A percentile compares a stretch with the other conserved stretches of the same genome.
These are phyloP conservation scores for Cruciata laevipes DNA, from an alignment of 257 asterid species.

Conservation along the genomic window DNA sequence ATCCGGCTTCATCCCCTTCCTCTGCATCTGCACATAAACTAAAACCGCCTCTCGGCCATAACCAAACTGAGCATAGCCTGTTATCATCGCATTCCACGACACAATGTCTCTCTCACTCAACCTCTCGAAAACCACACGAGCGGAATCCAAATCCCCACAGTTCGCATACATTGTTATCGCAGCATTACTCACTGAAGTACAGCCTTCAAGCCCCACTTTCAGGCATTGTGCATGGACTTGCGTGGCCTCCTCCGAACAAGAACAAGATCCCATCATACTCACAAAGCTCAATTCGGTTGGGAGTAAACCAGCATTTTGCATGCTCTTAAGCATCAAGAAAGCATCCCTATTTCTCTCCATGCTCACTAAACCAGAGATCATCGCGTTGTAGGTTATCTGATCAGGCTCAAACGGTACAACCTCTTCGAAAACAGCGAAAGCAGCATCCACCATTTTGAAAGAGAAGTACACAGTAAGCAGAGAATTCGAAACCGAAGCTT, in stretches of 20 bases:
- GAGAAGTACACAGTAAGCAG: slow-evolving; percentile 70
- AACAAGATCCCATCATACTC: slow-evolving; percentile 61
- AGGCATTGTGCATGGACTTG: slow-evolving; percentile 56
- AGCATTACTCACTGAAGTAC: slow-evolving; percentile 61
- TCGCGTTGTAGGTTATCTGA: slow-evolving; percentile 58
- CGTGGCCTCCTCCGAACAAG: slow-evolving; percentile 25
- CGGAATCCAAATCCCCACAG: slow-evolving; percentile 41
- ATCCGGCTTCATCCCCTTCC: slow-evolving; percentile 50
- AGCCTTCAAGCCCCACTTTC: slow-evolving; percentile 45
- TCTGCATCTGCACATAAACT: slow-evolving; percentile 52
- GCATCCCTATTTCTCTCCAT: slow-evolving; percentile 53
- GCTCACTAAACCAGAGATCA: slow-evolving; percentile 56
- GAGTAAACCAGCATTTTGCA: slow-evolving; percentile 38
- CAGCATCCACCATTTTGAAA: slow-evolving; percentile 36
- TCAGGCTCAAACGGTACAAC: slow-evolving; percentile 35
- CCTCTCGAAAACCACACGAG: slow-evolving; percentile 36
- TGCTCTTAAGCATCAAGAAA: slow-evolving; percentile 45
- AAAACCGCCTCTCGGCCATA: slow-evolving; percentile 34
- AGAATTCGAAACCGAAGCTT: slow-evolving; percentile 66
- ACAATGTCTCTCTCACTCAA: slow-evolving; percentile 47
- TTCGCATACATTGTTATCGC: slow-evolving; percentile 69
- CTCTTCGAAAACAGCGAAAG: slow-evolving; percentile 50
- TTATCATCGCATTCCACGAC: slow-evolving; percentile 75
- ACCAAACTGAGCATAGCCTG: slow-evolving; percentile 48
- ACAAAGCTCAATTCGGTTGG: slow-evolving; percentile 73